phyloP scores from a whole-genome alignment of 1,284 basidiomycete species.

The Paramarasmius palmivorus region DNA sequence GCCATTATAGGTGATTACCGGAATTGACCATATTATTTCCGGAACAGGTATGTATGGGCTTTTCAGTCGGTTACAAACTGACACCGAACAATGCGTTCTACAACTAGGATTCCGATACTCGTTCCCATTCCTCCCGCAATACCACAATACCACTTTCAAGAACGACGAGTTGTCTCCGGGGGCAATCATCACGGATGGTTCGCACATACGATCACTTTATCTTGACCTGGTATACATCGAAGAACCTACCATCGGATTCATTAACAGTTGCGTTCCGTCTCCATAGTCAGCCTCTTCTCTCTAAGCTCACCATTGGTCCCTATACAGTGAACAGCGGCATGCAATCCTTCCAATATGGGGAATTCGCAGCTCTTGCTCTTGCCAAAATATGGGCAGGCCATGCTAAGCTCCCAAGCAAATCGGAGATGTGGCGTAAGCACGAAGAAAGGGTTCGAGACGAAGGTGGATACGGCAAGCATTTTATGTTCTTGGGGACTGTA shows the following conservation, averaged over 20 bases:
- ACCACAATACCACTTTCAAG: constrained; percentile 32
- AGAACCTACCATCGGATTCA: constrained; percentile 46
- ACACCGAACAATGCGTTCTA: no score
- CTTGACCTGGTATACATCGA: constrained; percentile 48
- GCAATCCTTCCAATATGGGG: constrained; percentile 38
- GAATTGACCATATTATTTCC: constrained; percentile 41
- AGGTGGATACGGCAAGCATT: constrained; percentile 36
- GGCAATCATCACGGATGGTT: constrained; percentile 43
- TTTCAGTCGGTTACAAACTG: background rate
- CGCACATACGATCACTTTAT: constrained; percentile 42
- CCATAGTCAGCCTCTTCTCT: background rate
- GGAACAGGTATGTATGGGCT: constrained; percentile 27
- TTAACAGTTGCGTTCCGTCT: constrained; percentile 30
- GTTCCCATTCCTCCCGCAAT: constrained; percentile 47
- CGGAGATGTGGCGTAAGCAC: constrained; percentile 32
- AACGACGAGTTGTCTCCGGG: constrained; percentile 12
- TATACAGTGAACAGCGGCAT: constrained; percentile 37
- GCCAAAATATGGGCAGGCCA: constrained; percentile 36
- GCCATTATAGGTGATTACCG: constrained; percentile 30
- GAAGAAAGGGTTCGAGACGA: constrained; percentile 22
- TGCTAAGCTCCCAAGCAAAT: constrained; percentile 31
- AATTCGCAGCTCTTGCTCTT: constrained; percentile 34
- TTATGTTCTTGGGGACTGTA: constrained; percentile 32
- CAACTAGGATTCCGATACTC: constrained; percentile 47
- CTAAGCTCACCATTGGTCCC: background rate